Base-by-base conservation (phyloP, 1,139 yeast species). In the Saccharomyces hybrid region DNA sequence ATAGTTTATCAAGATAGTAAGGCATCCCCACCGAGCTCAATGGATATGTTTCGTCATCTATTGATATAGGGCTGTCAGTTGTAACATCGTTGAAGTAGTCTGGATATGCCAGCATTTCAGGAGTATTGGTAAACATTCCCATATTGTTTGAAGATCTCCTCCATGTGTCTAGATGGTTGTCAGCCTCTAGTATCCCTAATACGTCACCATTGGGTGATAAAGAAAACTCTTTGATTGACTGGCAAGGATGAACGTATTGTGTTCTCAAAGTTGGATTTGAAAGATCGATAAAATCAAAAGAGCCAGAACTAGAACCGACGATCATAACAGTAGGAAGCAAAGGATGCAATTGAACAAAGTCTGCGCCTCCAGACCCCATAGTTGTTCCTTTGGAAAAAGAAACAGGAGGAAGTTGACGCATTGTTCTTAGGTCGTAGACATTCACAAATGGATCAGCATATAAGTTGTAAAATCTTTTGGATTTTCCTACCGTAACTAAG, bases 21-120 rank as follows among this genome's bases (percentile, higher is more conserved):
- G 99, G 98, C 82, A 93, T 75, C 7, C 97, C 97, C 1, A 93
- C 76, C 1, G 82, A 68, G 49, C 84, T 84, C 53, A 93, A 73
- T 0, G 97, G 91, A 11, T 71, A 64, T 7, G 72, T 73, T 47
- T 79, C 79, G 14, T 80, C 73, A 50, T 75, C 75, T 9, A 76
- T 61, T 2, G 68, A 59, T 2, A 69, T 76, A 0, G 85, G 82
- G 50, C 63, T 67, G 3, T 62, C 59, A 3, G 58, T 47, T 0
- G 59, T 53, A 11, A 71, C 69, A 51, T 66, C 72, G 48, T 71
- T 75, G 55, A 69, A 61, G 42, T 69, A 71, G 32, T 63, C 69
- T 34, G 73, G 70, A 50, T 65, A 68, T 46, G 75, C 72, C 50
- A 76, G 70, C 59, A 71, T 64, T 19, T 67, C 69, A 56, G 61